phyloP scores from a whole-genome alignment of 768 basidiomycete genomes.

The Auricularia auricula-judae region DNA sequence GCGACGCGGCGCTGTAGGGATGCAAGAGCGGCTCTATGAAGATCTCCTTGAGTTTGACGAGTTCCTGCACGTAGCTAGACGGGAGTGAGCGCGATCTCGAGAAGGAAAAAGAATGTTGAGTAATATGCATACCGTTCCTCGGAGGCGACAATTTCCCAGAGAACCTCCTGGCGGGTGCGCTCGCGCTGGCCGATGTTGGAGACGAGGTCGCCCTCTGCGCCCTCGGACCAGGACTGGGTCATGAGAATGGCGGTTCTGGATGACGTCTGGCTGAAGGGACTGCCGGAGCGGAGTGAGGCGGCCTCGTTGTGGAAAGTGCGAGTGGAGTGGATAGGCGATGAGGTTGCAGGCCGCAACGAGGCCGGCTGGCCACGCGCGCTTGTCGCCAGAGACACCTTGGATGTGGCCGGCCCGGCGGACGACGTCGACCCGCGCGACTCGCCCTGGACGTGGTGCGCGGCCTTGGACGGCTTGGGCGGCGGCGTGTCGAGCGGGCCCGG shows the following conservation, averaged over 20 bases:
- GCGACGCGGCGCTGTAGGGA: conserved; percentile 56
- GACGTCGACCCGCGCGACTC: neutral
- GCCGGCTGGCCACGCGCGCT: conserved; percentile 2
- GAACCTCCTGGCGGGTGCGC: conserved; percentile 88
- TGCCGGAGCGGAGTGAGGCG: conserved; percentile 60
- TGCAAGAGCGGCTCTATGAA: conserved; percentile 87
- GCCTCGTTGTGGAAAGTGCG: conserved; percentile 4
- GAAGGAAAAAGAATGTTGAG: conserved; percentile 1
- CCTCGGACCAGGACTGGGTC: conserved; percentile 84
- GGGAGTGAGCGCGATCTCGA: conserved; percentile 3
- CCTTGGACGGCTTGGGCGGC: neutral
- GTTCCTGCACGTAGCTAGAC: conserved; percentile 80
- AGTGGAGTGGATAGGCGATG: neutral
- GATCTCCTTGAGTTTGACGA: conserved; percentile 84
- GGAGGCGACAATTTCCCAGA: conserved; percentile 93
- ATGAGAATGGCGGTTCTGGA: conserved; percentile 65
- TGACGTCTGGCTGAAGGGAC: conserved; percentile 62
- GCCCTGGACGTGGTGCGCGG: neutral
- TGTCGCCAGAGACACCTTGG: neutral
- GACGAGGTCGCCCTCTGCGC: conserved; percentile 88
- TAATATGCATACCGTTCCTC: conserved; percentile 67
- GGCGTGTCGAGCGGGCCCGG: conserved; percentile 5
- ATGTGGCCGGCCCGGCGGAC: neutral
- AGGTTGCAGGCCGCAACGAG: conserved; percentile 2
- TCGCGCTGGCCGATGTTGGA: conserved; percentile 88